phyloP scores from a whole-genome alignment of 2,329 filamentous ascomycete species.

The Akanthomyces lecanii region DNA sequence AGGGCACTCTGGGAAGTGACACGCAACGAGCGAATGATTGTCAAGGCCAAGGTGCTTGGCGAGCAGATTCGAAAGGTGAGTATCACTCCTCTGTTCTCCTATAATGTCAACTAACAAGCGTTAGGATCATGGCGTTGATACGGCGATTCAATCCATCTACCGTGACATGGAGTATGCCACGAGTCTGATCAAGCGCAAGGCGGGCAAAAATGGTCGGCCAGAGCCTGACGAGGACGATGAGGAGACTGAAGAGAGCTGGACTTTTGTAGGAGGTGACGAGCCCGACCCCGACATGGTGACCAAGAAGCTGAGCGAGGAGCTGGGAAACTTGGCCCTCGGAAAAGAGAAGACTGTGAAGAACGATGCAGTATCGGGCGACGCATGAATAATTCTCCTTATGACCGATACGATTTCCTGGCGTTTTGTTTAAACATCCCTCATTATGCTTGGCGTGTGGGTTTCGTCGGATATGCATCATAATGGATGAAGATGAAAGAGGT shows the following conservation, averaged over 20 bases:
- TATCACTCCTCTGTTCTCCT: slow-evolving; percentile 18
- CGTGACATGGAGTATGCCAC: slow-evolving; percentile 91
- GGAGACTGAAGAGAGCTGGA: slow-evolving; percentile 81
- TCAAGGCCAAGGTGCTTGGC: slow-evolving; percentile 76
- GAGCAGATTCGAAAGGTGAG: slow-evolving; percentile 81
- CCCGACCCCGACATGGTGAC: slow-evolving; percentile 42
- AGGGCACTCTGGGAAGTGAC: slow-evolving; percentile 88
- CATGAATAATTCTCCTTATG: slow-evolving; percentile 1
- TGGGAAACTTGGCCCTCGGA: slow-evolving; percentile 22
- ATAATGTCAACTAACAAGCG: slow-evolving; percentile 25
- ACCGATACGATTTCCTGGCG: slow-evolving; percentile 5
- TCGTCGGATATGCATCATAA: neutral
- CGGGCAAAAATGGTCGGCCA: slow-evolving; percentile 43
- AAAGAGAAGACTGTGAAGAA: slow-evolving; percentile 25
- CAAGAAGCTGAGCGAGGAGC: slow-evolving; percentile 37
- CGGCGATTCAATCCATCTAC: slow-evolving; percentile 87
- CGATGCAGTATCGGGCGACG: slow-evolving; percentile 18
- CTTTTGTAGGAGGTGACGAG: slow-evolving; percentile 66
- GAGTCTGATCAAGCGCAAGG: slow-evolving; percentile 68
- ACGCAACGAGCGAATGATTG: slow-evolving; percentile 85
- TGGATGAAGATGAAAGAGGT: neutral
- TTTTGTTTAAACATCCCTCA: neutral
- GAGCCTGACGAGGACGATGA: slow-evolving; percentile 44
- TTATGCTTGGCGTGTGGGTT: neutral
- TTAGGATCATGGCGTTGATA: slow-evolving; percentile 85